These are phyloP conservation scores for Maudiozyma barnettii DNA, from an alignment of 805 yeast species.

Conservation along the genomic window DNA sequence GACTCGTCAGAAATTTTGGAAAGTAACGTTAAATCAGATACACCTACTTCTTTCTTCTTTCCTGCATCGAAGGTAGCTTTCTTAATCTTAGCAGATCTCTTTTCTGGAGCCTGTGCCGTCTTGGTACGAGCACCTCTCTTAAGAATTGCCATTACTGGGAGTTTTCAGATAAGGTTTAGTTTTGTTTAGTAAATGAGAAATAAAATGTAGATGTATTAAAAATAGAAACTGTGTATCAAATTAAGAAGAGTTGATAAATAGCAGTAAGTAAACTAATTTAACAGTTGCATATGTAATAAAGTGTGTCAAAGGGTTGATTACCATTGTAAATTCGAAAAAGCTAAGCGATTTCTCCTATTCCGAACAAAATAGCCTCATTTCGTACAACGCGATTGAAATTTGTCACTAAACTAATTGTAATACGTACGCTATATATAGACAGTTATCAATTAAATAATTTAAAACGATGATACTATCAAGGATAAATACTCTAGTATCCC, in stretches of 20 bases:
- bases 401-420: no score
- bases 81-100: constrained; percentile 47
- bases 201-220: no score
- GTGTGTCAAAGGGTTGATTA: not conserved
- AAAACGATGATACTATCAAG: no score
- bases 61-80: constrained; percentile 85
- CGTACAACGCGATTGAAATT: not conserved
- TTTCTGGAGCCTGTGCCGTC: constrained; percentile 43
- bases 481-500: not conserved
- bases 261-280: no score
- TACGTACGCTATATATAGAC: no score
- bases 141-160: constrained; percentile 57
- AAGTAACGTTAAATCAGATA: constrained; percentile 82
- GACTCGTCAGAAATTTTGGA: constrained; percentile 85
- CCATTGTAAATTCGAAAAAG: not conserved
- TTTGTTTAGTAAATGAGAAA: no score
- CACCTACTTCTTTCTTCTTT: constrained; percentile 97
- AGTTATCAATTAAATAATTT: no score
- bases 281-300: not conserved
- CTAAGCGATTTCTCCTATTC: not conserved
- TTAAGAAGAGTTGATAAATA: no score
- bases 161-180: not conserved
- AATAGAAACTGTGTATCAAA: no score
- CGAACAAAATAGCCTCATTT: not conserved
- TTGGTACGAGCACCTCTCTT: constrained; percentile 62